Evolutionary conservation across 1,284 basidiomycete species (phyloP).

Genomic region (Cutaneotrichosporon sp.): DNA sequence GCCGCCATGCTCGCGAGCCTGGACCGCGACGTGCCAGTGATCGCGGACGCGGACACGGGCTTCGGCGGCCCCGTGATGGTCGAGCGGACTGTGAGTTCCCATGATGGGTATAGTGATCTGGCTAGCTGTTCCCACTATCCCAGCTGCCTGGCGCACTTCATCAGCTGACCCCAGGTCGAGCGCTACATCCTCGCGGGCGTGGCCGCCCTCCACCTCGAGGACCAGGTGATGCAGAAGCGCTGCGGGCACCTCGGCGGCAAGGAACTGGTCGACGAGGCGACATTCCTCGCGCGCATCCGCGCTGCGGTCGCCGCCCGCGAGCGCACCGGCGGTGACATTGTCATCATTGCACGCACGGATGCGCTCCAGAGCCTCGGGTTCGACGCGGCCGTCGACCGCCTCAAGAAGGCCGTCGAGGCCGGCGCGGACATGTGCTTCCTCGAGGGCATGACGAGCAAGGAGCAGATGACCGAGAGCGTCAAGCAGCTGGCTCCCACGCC

Average conservation of each 20-base stretch:
- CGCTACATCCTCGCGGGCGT: conserved; percentile 71
- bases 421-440: conserved; percentile 84
- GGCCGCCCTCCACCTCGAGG: conserved; percentile 76
- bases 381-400: conserved; percentile 62
- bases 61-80: conserved; percentile 77
- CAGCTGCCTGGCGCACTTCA: too few relatives aligned
- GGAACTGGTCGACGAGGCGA: conserved; percentile 60
- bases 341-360: conserved; percentile 80
- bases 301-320: conserved; percentile 73
- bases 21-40: conserved; percentile 55
- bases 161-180: conserved; percentile 56
- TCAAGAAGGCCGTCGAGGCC: conserved; percentile 52
- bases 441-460: conserved; percentile 71
- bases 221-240: conserved; percentile 79
- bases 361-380: conserved; percentile 63
- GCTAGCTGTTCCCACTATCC: too few relatives aligned
- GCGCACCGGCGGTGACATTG: conserved; percentile 64
- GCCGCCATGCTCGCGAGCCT: conserved; percentile 68
- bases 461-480: conserved; percentile 66
- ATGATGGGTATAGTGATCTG: too few relatives aligned
- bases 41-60: conserved; percentile 80
- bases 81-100: conserved; percentile 12
- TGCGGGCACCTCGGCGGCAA: conserved; percentile 80
- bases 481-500: conserved; percentile 56
- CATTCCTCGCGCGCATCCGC: conserved; percentile 62